Evolutionary conservation across 441 rosid species (phyloP).

Genomic region (Populus trichocarpa): DNA sequence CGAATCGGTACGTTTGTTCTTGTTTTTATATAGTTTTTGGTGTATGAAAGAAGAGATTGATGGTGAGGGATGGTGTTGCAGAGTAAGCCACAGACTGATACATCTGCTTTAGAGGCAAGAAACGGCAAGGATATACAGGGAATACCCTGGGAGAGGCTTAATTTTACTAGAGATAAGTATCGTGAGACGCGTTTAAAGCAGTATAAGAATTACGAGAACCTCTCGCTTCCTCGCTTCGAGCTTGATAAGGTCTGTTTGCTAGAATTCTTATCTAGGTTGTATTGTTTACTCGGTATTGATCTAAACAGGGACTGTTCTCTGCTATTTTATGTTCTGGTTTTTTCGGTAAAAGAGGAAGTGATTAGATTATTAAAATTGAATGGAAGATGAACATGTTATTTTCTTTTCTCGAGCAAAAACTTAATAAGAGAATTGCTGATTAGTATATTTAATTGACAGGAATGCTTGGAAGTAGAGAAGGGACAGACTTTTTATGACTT

Average conservation of each 20-base stretch:
- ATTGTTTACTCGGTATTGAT: neutral
- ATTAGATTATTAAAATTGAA: neutral
- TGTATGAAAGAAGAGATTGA: neutral
- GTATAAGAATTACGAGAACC: constrained; percentile 76
- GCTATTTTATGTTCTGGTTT: neutral
- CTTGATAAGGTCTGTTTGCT: constrained; percentile 48
- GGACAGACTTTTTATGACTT: constrained; percentile 71
- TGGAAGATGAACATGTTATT: neutral
- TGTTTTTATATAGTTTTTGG: neutral
- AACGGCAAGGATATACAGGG: constrained; percentile 93
- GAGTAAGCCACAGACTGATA: constrained; percentile 59
- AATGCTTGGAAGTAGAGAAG: constrained; percentile 64
- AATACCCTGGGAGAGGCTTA: constrained; percentile 88
- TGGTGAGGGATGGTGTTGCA: constrained; percentile 12
- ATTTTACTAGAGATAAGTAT: constrained; percentile 61
- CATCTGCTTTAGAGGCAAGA: constrained; percentile 80
- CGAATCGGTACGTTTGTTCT: constrained; percentile 36
- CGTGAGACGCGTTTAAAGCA: constrained; percentile 67
- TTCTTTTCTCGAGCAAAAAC: neutral
- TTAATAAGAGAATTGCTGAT: neutral
- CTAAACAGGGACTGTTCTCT: too few species aligned
- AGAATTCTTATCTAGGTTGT: neutral
- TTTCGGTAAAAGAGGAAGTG: neutral
- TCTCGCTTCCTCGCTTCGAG: constrained; percentile 45
- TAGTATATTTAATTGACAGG: constrained; percentile 40